phyloP scores from a whole-genome alignment of 2,329 filamentous ascomycete species.

The Fusarium agapanthi region DNA sequence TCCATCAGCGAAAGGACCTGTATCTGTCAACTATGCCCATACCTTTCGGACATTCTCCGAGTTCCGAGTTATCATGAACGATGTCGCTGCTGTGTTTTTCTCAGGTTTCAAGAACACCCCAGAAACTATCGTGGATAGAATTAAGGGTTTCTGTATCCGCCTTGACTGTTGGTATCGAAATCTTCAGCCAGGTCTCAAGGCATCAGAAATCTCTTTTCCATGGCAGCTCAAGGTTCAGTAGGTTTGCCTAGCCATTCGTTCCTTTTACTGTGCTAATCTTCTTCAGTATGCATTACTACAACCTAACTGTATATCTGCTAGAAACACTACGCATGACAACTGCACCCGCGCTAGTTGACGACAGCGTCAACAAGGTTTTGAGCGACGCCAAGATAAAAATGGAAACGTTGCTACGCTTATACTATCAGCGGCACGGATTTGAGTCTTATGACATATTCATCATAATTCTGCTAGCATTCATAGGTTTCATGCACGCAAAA shows the following conservation, averaged over 20 bases:
- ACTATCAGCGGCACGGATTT: neutral
- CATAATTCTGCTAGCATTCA: accelerated
- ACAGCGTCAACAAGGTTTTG: neutral
- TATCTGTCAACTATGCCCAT: neutral
- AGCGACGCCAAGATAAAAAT: neutral
- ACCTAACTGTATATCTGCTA: neutral
- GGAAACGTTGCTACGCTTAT: neutral
- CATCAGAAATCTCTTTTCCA: neutral
- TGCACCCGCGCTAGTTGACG: neutral
- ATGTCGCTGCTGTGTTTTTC: neutral
- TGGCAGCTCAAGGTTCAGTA: constrained; percentile 7
- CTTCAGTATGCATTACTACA: neutral
- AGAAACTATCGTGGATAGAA: accelerated
- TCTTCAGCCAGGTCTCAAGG: neutral
- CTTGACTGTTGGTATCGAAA: neutral
- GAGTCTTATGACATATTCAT: neutral
- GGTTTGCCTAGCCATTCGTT: too few species aligned
- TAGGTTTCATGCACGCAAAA: neutral
- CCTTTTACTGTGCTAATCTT: too few species aligned
- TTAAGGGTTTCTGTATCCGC: neutral
- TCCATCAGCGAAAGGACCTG: neutral
- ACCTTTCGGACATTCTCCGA: neutral
- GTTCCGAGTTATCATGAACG: neutral
- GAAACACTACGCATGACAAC: neutral
- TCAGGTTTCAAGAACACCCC: accelerated